Conservation (phyloP, 78 protist species). For the Pigoraptor vietnamica region DNA sequence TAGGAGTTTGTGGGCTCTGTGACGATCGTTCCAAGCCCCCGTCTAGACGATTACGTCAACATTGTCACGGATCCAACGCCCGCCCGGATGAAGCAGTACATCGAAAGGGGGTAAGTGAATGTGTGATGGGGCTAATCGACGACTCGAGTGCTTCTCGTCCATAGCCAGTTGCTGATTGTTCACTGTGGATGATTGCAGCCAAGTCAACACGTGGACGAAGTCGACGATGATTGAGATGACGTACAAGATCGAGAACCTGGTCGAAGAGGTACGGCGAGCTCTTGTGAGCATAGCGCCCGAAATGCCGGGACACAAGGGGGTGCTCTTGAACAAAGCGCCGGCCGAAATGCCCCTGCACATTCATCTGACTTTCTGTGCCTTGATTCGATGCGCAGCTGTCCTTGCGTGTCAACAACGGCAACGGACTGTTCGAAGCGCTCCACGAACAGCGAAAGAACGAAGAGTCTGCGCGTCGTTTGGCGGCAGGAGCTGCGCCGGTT, state of each 20-base stretch:
- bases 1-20: slow-evolving; percentile 34
- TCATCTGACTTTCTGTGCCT: neutral
- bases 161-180: neutral
- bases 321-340: too few relatives aligned
- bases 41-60: neutral
- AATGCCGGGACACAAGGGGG: too few relatives aligned
- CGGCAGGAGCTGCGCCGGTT: too few relatives aligned
- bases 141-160: neutral
- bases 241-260: neutral
- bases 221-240: neutral
- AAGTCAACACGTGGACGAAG: neutral
- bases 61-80: neutral
- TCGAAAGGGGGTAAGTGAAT: neutral
- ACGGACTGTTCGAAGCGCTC: neutral
- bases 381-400: neutral
- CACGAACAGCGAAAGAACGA: neutral
- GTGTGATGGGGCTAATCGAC: neutral
- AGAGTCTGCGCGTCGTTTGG: neutral
- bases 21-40: slow-evolving; percentile 37
- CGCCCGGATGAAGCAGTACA: neutral
- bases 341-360: neutral
- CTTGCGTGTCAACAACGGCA: neutral
- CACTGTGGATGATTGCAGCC: neutral
- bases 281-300: too few relatives aligned
- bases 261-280: neutral